Evolutionary conservation across 148 eudicot species (phyloP).

Genomic region (Silene latifolia): DNA sequence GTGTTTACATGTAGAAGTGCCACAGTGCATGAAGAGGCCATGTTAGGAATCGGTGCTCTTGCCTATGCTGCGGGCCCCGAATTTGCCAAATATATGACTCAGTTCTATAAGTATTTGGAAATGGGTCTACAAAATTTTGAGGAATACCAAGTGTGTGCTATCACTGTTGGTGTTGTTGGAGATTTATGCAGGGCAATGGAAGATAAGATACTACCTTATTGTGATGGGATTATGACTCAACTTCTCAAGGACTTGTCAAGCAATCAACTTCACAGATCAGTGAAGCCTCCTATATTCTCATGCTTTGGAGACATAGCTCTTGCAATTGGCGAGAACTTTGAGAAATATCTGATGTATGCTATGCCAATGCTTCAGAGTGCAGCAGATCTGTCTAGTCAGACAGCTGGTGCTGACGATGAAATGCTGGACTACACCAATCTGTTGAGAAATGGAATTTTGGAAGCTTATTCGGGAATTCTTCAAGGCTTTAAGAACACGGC

Average conservation of each 20-base stretch:
- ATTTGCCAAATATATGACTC: conserved; percentile 67
- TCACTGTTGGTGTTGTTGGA: conserved; percentile 92
- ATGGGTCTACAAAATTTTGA: conserved; percentile 94
- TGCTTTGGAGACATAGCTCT: conserved; percentile 93
- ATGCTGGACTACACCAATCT: conserved; percentile 72
- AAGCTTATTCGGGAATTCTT: conserved; percentile 87
- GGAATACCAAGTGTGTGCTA: conserved; percentile 91
- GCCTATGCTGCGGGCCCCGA: conserved; percentile 79
- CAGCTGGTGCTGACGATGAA: conserved; percentile 74
- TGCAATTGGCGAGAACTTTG: conserved; percentile 88
- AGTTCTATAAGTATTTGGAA: conserved; percentile 82
- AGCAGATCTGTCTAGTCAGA: conserved; percentile 66
- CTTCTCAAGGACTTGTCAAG: conserved; percentile 89
- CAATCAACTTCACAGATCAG: conserved; percentile 83
- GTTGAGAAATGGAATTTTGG: conserved; percentile 77
- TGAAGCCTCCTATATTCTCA: conserved; percentile 94
- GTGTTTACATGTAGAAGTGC: conserved; percentile 87
- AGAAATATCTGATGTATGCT: conserved; percentile 84
- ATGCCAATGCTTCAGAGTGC: conserved; percentile 98
- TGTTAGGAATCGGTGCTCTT: conserved; percentile 90
- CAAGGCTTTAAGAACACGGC: conserved; percentile 90
- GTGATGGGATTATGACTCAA: conserved; percentile 95
- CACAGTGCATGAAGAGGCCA: conserved; percentile 92
- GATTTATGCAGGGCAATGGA: conserved; percentile 88
- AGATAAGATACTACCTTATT: conserved; percentile 79